Evolutionary conservation across 345 rosid genomes (phyloP), one percentile per base, ranked within the genome.

Genomic region (Firmiana major): DNA sequence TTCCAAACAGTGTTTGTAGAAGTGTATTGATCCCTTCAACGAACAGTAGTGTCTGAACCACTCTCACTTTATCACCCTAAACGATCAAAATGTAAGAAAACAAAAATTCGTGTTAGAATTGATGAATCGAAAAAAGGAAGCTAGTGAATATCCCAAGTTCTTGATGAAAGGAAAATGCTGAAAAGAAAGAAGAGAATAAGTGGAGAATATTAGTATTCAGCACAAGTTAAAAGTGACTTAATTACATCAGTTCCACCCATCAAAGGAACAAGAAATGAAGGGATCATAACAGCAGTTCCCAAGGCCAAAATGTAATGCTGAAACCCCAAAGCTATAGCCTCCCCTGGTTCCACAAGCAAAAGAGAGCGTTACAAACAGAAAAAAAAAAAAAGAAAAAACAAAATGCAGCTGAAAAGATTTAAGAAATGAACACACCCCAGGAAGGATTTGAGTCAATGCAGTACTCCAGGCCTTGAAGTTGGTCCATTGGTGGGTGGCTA

Each of bases 401-500:
- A 76, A 28, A 38, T 71, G 49, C 16, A n/a, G 36, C 16, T 54
- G 11, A 38, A 68, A 36, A 70, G 51, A 48, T 68, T 19, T 28
- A 0, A 71, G 10, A 73, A 67, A 64, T n/a, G 67, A 74, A 63
- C 80, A 16, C 85, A 96, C 99, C 97, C 98, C 98, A 93, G 54
- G 98, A 92, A 28, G 99, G 99, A 76, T 96, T 96, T 42, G 99
- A 96, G 86, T 96, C 99, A 79, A 96, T 94, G 85, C 99, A 96
- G 58, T 92, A 96, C 90, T 96, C 99, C 59, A 96, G 80, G 53
- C 99, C 98, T 77, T 94, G 99, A 86, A 96, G 99, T 83, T 96
- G 98, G 84, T 96, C 99, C 97, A 89, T 89, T 71, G 99, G 95
- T 21, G 92, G 93, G 75, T 92, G 97, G 65, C 85, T 85, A 28